Conservation (phyloP, 345 rosid species). For the Isatis tinctoria region DNA sequence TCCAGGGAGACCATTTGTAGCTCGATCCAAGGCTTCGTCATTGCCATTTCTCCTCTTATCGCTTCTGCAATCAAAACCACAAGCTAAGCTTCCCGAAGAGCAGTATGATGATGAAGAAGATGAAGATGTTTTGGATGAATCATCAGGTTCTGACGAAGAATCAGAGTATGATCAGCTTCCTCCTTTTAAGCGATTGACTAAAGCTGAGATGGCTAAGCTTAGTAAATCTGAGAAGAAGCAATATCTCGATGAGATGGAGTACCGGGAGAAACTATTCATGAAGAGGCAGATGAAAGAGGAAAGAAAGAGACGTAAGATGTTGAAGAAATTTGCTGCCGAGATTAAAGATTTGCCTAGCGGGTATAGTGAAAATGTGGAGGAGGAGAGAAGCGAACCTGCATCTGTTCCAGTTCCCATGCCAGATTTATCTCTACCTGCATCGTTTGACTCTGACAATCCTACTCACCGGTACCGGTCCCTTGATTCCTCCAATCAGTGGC, state of each 20-base stretch:
- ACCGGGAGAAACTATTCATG: slow-evolving; percentile 84
- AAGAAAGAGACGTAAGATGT: slow-evolving; percentile 59
- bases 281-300: slow-evolving; percentile 89
- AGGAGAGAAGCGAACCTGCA: slow-evolving; percentile 68
- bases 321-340: slow-evolving; percentile 70
- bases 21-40: slow-evolving; percentile 77
- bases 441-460: slow-evolving; percentile 93
- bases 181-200: slow-evolving; percentile 71
- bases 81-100: slow-evolving; percentile 82
- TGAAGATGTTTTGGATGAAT: slow-evolving; percentile 66
- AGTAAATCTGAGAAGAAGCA: slow-evolving; percentile 75
- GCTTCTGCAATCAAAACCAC: slow-evolving; percentile 87
- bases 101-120: slow-evolving; percentile 75
- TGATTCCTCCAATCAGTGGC: slow-evolving; percentile 80
- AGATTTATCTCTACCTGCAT: slow-evolving; percentile 82
- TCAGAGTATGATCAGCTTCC: slow-evolving; percentile 79
- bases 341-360: slow-evolving; percentile 56
- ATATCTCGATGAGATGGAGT: slow-evolving; percentile 82
- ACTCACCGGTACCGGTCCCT: slow-evolving; percentile 85
- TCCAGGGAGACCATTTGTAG: slow-evolving; percentile 66
- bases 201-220: slow-evolving; percentile 65
- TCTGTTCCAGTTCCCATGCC: slow-evolving; percentile 87
- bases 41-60: slow-evolving; percentile 83
- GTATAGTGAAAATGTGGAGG: slow-evolving; percentile 53
- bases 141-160: slow-evolving; percentile 81